A percentile compares a stretch with the other conserved stretches of the same genome.
Evolutionary conservation across 805 yeast genomes (phyloP).

Genomic region (Nakazawaea siamensis): DNA sequence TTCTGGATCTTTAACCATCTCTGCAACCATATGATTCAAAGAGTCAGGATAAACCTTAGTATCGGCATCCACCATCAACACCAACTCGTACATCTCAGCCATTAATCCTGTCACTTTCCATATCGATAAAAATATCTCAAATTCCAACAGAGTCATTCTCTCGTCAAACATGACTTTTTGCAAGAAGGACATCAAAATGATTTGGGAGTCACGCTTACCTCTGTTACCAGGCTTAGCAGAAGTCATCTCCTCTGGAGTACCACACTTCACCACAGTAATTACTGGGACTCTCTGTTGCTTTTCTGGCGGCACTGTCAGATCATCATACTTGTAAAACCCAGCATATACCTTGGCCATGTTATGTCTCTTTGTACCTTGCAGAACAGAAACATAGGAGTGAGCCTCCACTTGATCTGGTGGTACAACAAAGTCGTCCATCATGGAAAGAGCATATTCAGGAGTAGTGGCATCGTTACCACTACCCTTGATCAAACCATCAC

Average conservation of each 20-base stretch:
- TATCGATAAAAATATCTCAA: slow-evolving; percentile 62
- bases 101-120: slow-evolving; percentile 82
- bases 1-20: slow-evolving; percentile 77
- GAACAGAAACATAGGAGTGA: slow-evolving; percentile 89
- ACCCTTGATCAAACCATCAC: slow-evolving; percentile 94
- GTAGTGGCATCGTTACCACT: slow-evolving; percentile 84
- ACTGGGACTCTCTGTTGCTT: slow-evolving; percentile 85
- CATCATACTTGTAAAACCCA: slow-evolving; percentile 86
- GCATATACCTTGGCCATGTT: slow-evolving; percentile 96
- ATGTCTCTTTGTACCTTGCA: slow-evolving; percentile 89
- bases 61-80: slow-evolving; percentile 93
- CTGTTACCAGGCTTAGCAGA: slow-evolving; percentile 83
- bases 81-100: slow-evolving; percentile 74
- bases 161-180: slow-evolving; percentile 87
- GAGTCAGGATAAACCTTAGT: slow-evolving; percentile 84
- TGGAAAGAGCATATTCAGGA: slow-evolving; percentile 78
- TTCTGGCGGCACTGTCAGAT: slow-evolving; percentile 62
- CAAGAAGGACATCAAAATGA: slow-evolving; percentile 81
- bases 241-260: slow-evolving; percentile 71
- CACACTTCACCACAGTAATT: slow-evolving; percentile 75
- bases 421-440: slow-evolving; percentile 75
- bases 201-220: slow-evolving; percentile 94
- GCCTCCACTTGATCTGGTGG: slow-evolving; percentile 73
- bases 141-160: slow-evolving; percentile 88
- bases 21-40: slow-evolving; percentile 82